Evolutionary conservation across 257 asterid genomes (phyloP), one percentile per base, ranked within the genome.

Genomic region (Solanum dulcamara): DNA sequence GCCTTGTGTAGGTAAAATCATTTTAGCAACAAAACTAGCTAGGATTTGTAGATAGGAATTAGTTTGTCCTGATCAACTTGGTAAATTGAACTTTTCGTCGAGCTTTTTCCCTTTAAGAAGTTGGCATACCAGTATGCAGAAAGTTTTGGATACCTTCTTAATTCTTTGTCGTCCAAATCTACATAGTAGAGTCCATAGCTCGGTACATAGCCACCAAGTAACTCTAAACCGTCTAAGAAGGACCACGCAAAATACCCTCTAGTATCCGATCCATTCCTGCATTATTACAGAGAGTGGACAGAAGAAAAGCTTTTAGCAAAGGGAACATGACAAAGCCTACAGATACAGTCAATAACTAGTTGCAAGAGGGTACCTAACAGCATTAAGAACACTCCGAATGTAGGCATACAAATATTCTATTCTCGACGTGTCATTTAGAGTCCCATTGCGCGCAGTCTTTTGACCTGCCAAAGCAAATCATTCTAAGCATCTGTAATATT

Each of bases 221-320:
- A 9, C 88, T 93, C 96, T 24, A 92, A 84, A 55, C 93, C 91
- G 38, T 93, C 97, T 51, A 92, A 85, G 89, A 93, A 91, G 22
- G 90, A 44, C 97, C 97, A 93, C 2, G 7, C 67, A n/a, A 91
- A 88, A 88, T 92, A 93, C n/a, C 95, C 96, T 85, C 84, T 86
- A 7, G 84, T 79, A 87, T 91, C 84, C 7, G 94, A 88, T 57
- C 95, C 97, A 42, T 92, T 90, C 88, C 97, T 93, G 59, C 81
- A 75, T 75, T 14, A 44, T n/a, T 30, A 26, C 0, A n/a, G 35
- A 1, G 51, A 3, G 62, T 53, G 62, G 20, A 10, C 62, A 20
- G 20, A 53, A 53, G 62, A 20, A 55, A 20, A 55, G 28, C 62
- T 55, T 20, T 55, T 20, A 55, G 42, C 10, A 38, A 38, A 38